Base-by-base conservation (phyloP, 495 filamentous ascomycete species). In the Hyaloscypha hepaticicola region DNA sequence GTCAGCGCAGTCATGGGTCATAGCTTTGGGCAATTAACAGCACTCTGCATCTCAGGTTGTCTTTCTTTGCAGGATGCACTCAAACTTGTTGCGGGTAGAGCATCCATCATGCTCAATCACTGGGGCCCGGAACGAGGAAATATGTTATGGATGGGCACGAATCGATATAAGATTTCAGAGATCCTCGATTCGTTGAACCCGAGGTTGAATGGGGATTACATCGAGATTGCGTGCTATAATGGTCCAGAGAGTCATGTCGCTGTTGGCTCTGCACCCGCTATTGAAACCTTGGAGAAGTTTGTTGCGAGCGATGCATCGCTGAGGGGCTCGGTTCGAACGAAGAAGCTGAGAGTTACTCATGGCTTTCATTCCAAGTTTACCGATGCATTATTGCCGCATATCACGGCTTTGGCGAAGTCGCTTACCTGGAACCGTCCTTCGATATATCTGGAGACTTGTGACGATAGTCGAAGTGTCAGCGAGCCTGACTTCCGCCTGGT, bases 41-140 rank as follows among this genome's bases (percentile, higher is more conserved):
- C 61, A 5, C 52, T 64, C 1, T 64, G 33, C 53, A 50, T 64
- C 21, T 57, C 61, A 1, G 53, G 61, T 2, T 38, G 26, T 7
- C 25, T 64, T 8, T 57, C 31, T 12, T 24, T 64, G 0, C n/a
- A 57, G 27, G 55, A 64, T 71, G 64, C 57, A 1, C 12, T 86
- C 9, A 73, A 66, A 6, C 53, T 85, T 3, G 71, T 87, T 2
- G 65, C 73, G 5, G 73, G 69, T 0, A 76, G 84, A 16, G 80
- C 83, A 0, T 33, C 21, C 0, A 50, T 86, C 0, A 82, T 87
- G 57, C 62, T 72, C 5, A 70, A 75, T 0, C 33, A 67, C 1
- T 86, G 82, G 83, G 82, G 78, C 5, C 1, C 68, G 0, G 82
- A 86, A 6, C 58, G 60, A 5, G 84, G 84, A 0, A 60, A 74